Conservation (phyloP, 2,329 filamentous ascomycete species). For the Colletotrichum sp. region DNA sequence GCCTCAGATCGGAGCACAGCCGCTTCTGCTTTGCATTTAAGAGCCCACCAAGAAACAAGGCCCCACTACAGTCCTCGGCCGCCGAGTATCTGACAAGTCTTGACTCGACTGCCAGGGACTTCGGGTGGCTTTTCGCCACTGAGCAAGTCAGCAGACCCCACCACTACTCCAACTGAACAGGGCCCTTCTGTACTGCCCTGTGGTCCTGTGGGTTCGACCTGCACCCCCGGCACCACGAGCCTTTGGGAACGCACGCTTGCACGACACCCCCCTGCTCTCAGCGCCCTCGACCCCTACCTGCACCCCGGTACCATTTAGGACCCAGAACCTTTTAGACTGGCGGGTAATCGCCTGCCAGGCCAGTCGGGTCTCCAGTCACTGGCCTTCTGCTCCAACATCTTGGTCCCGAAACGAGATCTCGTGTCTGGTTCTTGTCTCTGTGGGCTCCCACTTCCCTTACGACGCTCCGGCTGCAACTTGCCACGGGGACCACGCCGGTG, state of each 20-base stretch:
- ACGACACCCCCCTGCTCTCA: constrained; percentile 18
- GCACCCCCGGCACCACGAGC: constrained; percentile 16
- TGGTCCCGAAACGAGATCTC: constrained; percentile 22
- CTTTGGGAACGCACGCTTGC: constrained; percentile 20
- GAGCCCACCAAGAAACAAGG: constrained; percentile 10
- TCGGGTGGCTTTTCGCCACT: constrained; percentile 22
- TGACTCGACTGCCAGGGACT: constrained; percentile 20
- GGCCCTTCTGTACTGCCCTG: constrained; percentile 20
- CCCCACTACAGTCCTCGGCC: constrained; percentile 13
- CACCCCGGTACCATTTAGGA: constrained; percentile 13
- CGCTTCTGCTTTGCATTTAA: constrained; percentile 7
- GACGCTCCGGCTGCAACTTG: constrained; percentile 15
- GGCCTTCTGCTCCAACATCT: constrained; percentile 18
- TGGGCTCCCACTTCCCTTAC: constrained; percentile 19
- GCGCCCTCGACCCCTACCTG: constrained; percentile 16
- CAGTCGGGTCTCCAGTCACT: constrained; percentile 11
- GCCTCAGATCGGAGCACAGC: constrained; percentile 10
- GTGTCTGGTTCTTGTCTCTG: constrained; percentile 18
- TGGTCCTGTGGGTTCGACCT: constrained; percentile 21
- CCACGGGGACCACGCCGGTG: constrained; percentile 15
- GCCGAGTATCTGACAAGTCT: constrained; percentile 20
- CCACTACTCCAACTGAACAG: constrained; percentile 19
- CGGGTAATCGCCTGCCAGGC: constrained; percentile 20
- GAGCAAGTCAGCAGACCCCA: constrained; percentile 21
- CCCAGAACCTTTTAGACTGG: constrained; percentile 21